phyloP scores from a whole-genome alignment of 306 rosid species.

The Gynostemma pentaphyllum region DNA sequence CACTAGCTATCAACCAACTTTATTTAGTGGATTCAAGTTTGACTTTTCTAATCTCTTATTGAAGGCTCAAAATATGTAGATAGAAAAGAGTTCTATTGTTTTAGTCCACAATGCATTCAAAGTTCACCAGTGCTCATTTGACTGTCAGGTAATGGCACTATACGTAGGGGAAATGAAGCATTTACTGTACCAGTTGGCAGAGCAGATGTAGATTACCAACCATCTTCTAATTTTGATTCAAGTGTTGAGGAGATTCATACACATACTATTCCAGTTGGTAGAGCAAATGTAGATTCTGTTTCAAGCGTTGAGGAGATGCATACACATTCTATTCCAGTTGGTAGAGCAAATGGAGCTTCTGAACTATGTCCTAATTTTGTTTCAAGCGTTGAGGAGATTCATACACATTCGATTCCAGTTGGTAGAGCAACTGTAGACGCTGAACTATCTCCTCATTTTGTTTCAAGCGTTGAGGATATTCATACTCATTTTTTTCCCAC shows the following conservation, averaged over 20 bases:
- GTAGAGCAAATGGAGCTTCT: slow-evolving; percentile 30
- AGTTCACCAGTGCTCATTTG: slow-evolving; percentile 30
- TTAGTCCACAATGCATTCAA: background rate
- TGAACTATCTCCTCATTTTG: too few species aligned
- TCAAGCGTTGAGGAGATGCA: slow-evolving; percentile 22
- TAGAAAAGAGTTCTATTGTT: background rate
- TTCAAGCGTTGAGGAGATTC: slow-evolving; percentile 21
- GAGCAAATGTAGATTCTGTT: too few species aligned
- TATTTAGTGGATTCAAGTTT: background rate
- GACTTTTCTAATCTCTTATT: background rate
- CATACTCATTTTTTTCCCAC: slow-evolving; percentile 16
- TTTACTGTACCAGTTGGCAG: slow-evolving; percentile 16
- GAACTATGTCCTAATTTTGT: slow-evolving; percentile 19
- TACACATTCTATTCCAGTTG: slow-evolving; percentile 14
- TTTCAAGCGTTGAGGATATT: slow-evolving; percentile 21
- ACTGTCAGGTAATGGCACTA: slow-evolving; percentile 19
- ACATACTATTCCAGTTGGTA: slow-evolving; percentile 15
- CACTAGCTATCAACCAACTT: background rate
- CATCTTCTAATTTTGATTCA: slow-evolving; percentile 16
- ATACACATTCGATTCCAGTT: slow-evolving; percentile 19
- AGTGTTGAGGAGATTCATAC: slow-evolving; percentile 25
- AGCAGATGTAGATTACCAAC: slow-evolving; percentile 30
- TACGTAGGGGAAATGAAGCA: slow-evolving; percentile 21
- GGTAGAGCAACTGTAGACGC: too few species aligned
- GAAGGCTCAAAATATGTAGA: background rate